Evolutionary conservation across 2,329 filamentous ascomycete species (phyloP).

Genomic region (Aspergillus sergii): DNA sequence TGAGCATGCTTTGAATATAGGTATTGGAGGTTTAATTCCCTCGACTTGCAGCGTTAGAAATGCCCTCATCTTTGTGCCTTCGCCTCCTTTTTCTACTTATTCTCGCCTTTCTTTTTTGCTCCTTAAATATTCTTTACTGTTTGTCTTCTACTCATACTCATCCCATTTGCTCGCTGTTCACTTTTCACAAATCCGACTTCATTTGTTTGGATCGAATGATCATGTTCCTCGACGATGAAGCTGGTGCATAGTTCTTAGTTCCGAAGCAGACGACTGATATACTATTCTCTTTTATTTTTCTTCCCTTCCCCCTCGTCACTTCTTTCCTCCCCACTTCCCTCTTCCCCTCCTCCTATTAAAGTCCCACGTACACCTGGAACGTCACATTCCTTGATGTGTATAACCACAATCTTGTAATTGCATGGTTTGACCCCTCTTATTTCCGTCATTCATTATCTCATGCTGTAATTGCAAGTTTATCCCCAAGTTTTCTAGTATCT

Average conservation of each 20-base stretch:
- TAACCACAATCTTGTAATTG: slow-evolving; percentile 17
- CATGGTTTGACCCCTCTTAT: slow-evolving; percentile 9
- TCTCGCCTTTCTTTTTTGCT: not conserved
- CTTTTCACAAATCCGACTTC: slow-evolving; percentile 8
- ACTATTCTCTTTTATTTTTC: slow-evolving; percentile 8
- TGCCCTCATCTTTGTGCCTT: slow-evolving; percentile 23
- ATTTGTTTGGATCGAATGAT: slow-evolving; percentile 13
- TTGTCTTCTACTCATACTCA: slow-evolving; percentile 1
- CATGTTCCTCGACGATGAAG: slow-evolving; percentile 18
- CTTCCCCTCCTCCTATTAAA: slow-evolving; percentile 20
- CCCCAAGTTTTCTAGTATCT: not conserved
- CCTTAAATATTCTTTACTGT: not conserved
- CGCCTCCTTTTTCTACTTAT: not conserved
- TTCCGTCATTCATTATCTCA: slow-evolving; percentile 17
- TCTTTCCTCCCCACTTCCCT: not conserved
- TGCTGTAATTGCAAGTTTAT: slow-evolving; percentile 11
- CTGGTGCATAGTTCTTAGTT: slow-evolving; percentile 22
- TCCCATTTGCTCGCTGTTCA: slow-evolving; percentile 7
- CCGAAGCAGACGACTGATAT: slow-evolving; percentile 25
- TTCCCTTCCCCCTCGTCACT: slow-evolving; percentile 15
- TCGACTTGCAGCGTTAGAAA: slow-evolving; percentile 39
- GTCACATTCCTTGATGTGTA: slow-evolving; percentile 18
- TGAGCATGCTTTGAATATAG: slow-evolving; percentile 30
- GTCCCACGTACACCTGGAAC: slow-evolving; percentile 13
- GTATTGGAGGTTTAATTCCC: slow-evolving; percentile 30